Percentiles rank a stretch among this genome's conserved stretches.
These are phyloP conservation scores for Neocallimastix lanati DNA, from an alignment of 192 early-diverging fungal species.

Conservation along the genomic window DNA sequence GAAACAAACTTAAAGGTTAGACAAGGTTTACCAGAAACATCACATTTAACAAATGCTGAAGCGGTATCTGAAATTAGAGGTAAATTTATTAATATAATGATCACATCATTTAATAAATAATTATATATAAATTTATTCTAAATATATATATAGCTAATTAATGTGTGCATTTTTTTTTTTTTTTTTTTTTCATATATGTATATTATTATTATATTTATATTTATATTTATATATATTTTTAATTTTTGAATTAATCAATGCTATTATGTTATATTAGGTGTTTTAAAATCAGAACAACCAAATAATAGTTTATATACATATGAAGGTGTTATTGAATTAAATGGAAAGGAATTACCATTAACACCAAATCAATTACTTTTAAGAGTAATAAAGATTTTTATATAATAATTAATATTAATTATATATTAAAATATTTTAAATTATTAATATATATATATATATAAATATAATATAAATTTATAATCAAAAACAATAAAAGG, in stretches of 20 bases:
- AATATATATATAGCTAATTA: too few relatives aligned
- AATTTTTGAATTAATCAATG: too few relatives aligned
- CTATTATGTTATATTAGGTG: too few relatives aligned
- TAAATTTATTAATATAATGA: not conserved
- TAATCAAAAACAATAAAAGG: constrained; percentile 19
- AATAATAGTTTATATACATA: constrained; percentile 95
- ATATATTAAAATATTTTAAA: too few relatives aligned
- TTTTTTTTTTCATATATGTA: too few relatives aligned
- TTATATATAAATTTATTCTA: too few relatives aligned
- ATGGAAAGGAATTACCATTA: constrained; percentile 54
- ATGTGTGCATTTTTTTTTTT: too few relatives aligned
- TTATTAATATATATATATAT: too few relatives aligned
- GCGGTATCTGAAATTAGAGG: constrained; percentile 37
- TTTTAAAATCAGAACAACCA: constrained; percentile 79
- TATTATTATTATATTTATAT: too few relatives aligned
- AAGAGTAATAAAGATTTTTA: constrained; percentile 14
- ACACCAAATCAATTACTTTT: constrained; percentile 87
- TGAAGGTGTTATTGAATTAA: constrained; percentile 53
- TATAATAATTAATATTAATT: too few relatives aligned
- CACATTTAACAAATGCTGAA: constrained; percentile 45
- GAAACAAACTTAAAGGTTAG: constrained; percentile 97
- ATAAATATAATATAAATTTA: not conserved
- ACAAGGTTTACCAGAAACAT: constrained; percentile 76
- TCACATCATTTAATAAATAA: too few relatives aligned
- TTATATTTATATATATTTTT: too few relatives aligned